Conservation (phyloP, 1,139 yeast genomes). For the Lodderomyces pseudojiufengensis region DNA sequence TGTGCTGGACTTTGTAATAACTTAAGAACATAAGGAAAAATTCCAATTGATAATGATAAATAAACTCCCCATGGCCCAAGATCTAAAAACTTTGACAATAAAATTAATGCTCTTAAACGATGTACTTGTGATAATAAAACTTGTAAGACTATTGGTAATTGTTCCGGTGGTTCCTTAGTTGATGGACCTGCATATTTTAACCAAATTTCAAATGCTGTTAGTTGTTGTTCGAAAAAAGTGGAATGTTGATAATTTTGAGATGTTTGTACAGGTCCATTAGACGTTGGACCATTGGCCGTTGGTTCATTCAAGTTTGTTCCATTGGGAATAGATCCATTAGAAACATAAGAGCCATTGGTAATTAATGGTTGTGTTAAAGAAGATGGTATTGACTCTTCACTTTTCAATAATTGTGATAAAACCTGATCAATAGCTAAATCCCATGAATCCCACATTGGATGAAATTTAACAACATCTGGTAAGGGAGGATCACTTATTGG, state of each 20-base stretch:
- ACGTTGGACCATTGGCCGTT: conserved; percentile 9
- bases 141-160: conserved; percentile 88
- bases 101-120: conserved; percentile 79
- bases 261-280: conserved; percentile 15
- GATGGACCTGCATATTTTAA: conserved; percentile 80
- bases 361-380: neutral
- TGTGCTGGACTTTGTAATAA: conserved; percentile 92
- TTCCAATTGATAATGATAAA: conserved; percentile 87
- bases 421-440: conserved; percentile 96
- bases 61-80: conserved; percentile 98
- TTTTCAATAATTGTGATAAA: conserved; percentile 59
- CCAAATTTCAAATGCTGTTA: conserved; percentile 97
- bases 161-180: conserved; percentile 87
- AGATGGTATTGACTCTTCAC: conserved; percentile 13
- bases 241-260: conserved; percentile 71
- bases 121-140: conserved; percentile 92
- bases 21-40: conserved; percentile 90
- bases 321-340: conserved; percentile 1
- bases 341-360: neutral
- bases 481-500: conserved; percentile 93
- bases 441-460: conserved; percentile 99
- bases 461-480: conserved; percentile 76
- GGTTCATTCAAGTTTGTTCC: neutral
- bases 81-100: conserved; percentile 82
- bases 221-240: conserved; percentile 90